A percentile compares a stretch with the other conserved stretches of the same genome.
Conservation (phyloP, 768 basidiomycete genomes). For the Suillus sp. region DNA sequence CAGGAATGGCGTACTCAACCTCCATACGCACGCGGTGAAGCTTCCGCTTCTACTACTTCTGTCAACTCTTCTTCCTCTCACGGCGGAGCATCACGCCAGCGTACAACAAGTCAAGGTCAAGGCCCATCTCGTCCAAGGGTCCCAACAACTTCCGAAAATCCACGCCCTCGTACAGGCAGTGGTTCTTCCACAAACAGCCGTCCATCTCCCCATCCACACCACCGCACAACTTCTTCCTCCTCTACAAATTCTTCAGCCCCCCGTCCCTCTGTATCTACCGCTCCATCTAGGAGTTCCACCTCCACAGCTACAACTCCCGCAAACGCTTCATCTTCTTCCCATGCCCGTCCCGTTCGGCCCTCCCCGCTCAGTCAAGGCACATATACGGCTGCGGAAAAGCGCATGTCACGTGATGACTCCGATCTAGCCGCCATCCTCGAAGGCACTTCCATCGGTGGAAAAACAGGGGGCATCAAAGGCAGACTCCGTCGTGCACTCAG, state of each 20-base stretch:
- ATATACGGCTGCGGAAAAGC: constrained; percentile 64
- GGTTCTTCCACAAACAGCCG: constrained; percentile 29
- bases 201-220: constrained; percentile 29
- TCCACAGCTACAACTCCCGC: constrained; percentile 18
- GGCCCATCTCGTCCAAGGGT: constrained; percentile 49
- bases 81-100: constrained; percentile 52
- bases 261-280: constrained; percentile 30
- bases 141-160: constrained; percentile 30
- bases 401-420: constrained; percentile 78
- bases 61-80: constrained; percentile 62
- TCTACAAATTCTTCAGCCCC: constrained; percentile 26
- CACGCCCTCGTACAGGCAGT: constrained; percentile 34
- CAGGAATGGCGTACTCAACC: constrained; percentile 65
- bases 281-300: constrained; percentile 31
- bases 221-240: constrained; percentile 35
- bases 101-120: constrained; percentile 77
- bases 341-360: constrained; percentile 34
- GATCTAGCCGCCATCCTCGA: constrained; percentile 60
- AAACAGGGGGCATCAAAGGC: constrained; percentile 75
- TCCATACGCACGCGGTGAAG: constrained; percentile 79
- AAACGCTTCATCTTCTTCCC: constrained; percentile 26
- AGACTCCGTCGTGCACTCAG: constrained; percentile 74
- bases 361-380: constrained; percentile 41
- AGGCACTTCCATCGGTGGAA: constrained; percentile 46
- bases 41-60: constrained; percentile 77